Evolutionary conservation across 192 early-diverging fungal species (phyloP).

Genomic region (Coemansia sp.): DNA sequence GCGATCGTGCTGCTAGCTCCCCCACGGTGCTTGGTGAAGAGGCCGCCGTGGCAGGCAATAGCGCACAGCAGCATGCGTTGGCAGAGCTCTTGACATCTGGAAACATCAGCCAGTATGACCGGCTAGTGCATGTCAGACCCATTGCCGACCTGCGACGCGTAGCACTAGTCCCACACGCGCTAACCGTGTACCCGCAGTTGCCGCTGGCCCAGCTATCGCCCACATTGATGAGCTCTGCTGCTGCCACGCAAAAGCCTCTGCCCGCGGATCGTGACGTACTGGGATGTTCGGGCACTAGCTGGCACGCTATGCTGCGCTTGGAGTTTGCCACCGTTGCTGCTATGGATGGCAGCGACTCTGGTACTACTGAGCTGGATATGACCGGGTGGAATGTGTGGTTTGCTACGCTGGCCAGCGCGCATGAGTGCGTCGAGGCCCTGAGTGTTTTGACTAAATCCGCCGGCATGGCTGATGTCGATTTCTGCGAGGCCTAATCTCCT

Average conservation of each 20-base stretch:
- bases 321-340: conserved; percentile 31
- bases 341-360: background rate
- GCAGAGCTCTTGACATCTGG: conserved; percentile 15
- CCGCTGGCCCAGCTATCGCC: background rate
- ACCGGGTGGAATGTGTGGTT: conserved; percentile 49
- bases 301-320: conserved; percentile 46
- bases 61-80: background rate
- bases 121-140: conserved; percentile 28
- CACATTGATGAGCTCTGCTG: background rate
- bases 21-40: conserved; percentile 1
- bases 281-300: conserved; percentile 38
- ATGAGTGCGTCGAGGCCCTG: conserved; percentile 50
- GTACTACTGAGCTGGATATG: background rate
- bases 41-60: background rate
- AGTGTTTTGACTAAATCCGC: conserved; percentile 14
- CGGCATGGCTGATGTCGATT: conserved; percentile 10
- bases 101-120: conserved; percentile 38
- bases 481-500: conserved; percentile 15
- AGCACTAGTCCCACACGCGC: conserved; percentile 8
- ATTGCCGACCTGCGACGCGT: conserved; percentile 35
- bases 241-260: conserved; percentile 4
- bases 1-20: conserved; percentile 8
- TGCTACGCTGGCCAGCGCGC: conserved; percentile 37
- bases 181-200: conserved; percentile 2
- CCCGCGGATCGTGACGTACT: background rate